phyloP scores from a whole-genome alignment of 106 monocot species.

The Dioscorea alata region DNA sequence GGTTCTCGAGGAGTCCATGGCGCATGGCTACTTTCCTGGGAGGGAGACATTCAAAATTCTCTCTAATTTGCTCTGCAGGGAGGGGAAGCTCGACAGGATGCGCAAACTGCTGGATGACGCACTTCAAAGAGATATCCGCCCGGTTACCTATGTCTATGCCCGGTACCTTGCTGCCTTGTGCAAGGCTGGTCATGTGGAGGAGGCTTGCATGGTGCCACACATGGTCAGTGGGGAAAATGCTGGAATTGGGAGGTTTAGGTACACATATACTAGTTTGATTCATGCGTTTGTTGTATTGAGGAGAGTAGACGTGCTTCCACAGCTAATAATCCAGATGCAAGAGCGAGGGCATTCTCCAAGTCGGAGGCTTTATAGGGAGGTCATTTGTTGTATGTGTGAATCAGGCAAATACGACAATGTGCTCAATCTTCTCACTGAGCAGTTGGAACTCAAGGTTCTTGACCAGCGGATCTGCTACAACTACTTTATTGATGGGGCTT shows the following conservation, averaged over 20 bases:
- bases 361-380: not conserved
- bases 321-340: constrained; percentile 74
- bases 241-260: constrained; percentile 21
- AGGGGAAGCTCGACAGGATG: constrained; percentile 59
- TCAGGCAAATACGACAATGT: constrained; percentile 38
- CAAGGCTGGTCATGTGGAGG: constrained; percentile 47
- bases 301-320: constrained; percentile 49
- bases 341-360: constrained; percentile 47
- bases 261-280: constrained; percentile 50
- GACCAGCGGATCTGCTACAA: constrained; percentile 47
- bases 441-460: constrained; percentile 25
- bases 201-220: constrained; percentile 42
- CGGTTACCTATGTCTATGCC: constrained; percentile 22
- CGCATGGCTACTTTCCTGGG: constrained; percentile 64
- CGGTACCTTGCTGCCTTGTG: constrained; percentile 57
- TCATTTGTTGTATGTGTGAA: constrained; percentile 59
- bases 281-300: constrained; percentile 39
- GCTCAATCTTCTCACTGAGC: constrained; percentile 44
- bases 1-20: constrained; percentile 59
- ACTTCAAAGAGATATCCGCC: constrained; percentile 26
- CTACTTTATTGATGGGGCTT: constrained; percentile 59
- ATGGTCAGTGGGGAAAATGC: constrained; percentile 6
- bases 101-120: constrained; percentile 61
- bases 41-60: constrained; percentile 46
- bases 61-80: constrained; percentile 37